Conservation (phyloP, 2,329 filamentous ascomycete genomes). For the Pleurostoma richardsiae region DNA sequence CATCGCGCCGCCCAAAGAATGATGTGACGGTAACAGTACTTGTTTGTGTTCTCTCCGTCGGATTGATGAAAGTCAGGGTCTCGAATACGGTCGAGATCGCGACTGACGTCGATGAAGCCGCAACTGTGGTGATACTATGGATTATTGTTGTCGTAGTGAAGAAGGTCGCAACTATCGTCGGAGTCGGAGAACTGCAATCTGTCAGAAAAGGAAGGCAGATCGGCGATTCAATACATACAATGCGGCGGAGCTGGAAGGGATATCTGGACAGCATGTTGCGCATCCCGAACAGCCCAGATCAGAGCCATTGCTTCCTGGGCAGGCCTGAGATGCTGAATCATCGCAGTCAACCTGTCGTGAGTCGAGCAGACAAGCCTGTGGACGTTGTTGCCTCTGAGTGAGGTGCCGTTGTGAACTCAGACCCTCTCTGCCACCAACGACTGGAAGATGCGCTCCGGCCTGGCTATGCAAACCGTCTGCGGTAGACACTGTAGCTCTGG, state of each 20-base stretch:
- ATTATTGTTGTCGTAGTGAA: slow-evolving; percentile 13
- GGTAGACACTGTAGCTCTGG: no score
- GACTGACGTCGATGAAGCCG: neutral
- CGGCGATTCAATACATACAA: slow-evolving; percentile 1
- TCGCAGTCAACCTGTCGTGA: neutral
- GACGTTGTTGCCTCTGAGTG: no score
- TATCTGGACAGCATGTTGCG: neutral
- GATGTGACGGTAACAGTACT: neutral
- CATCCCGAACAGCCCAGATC: neutral
- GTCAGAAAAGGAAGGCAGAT: slow-evolving; percentile 7
- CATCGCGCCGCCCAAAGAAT: neutral
- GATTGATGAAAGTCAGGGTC: slow-evolving; percentile 2
- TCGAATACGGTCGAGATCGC: neutral
- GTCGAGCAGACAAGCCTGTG: neutral
- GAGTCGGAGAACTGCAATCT: slow-evolving; percentile 13
- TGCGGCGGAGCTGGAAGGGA: neutral
- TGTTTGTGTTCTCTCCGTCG: neutral
- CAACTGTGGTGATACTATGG: neutral
- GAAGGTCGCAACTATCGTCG: slow-evolving; percentile 13
- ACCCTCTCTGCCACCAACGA: no score
- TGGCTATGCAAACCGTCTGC: no score
- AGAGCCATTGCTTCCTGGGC: neutral
- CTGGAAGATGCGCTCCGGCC: no score
- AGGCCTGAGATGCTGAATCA: neutral
- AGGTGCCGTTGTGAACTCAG: no score